Percentiles rank a stretch among this genome's conserved stretches.
Conservation (phyloP, 208 protist genomes). For the Crithidia bombi region DNA sequence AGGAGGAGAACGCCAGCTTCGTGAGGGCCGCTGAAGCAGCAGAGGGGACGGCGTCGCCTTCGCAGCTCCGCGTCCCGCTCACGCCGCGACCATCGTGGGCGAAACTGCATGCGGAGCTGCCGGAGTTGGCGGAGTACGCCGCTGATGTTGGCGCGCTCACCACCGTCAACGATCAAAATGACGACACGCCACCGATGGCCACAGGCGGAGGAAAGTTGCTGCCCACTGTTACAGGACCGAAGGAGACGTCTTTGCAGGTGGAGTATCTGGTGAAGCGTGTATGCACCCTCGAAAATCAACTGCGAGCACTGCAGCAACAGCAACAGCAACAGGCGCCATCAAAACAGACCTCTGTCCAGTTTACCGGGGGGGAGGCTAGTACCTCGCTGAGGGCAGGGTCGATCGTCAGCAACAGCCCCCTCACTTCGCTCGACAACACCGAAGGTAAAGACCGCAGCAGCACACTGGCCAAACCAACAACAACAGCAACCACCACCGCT, state of each 20-base stretch:
- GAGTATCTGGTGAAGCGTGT: constrained; percentile 76
- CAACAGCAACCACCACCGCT: background rate
- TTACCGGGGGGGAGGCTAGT: background rate
- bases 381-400: background rate
- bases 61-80: constrained; percentile 23
- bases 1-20: constrained; percentile 46
- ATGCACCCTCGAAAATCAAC: constrained; percentile 33
- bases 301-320: constrained; percentile 27
- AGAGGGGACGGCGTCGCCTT: background rate
- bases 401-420: constrained; percentile 4
- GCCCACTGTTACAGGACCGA: constrained; percentile 45
- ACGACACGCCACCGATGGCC: background rate
- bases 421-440: background rate
- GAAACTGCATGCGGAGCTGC: constrained; percentile 40
- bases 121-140: constrained; percentile 46
- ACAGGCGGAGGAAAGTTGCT: background rate
- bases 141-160: constrained; percentile 25
- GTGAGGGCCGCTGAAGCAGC: constrained; percentile 7
- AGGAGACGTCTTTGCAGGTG: constrained; percentile 64
- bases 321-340: background rate
- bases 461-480: background rate
- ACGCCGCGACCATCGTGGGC: constrained; percentile 82
- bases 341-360: background rate
- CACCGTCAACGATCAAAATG: constrained; percentile 8
- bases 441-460: background rate